Conservation (phyloP, 495 filamentous ascomycete genomes). For the Hypoxylon fragiforme region DNA sequence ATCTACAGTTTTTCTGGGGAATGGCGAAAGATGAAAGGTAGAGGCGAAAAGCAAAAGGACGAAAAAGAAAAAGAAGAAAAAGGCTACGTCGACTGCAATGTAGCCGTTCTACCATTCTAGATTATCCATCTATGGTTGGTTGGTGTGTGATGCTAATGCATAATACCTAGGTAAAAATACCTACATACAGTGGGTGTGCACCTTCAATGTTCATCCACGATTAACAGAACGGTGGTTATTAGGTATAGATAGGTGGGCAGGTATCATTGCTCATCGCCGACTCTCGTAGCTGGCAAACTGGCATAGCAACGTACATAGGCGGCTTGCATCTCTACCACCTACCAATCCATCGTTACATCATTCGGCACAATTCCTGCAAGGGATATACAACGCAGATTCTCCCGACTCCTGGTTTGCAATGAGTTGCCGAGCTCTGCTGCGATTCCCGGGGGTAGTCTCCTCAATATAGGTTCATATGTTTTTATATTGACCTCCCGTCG, state of each 20-base stretch:
- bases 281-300: constrained; percentile 17
- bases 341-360: constrained; percentile 33
- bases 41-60: constrained; percentile 12
- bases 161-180: too few species aligned
- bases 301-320: constrained; percentile 8
- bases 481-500: constrained; percentile 29
- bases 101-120: constrained; percentile 20
- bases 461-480: constrained; percentile 32
- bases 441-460: constrained; percentile 18
- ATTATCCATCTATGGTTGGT: constrained; percentile 1
- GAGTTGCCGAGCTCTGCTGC: constrained; percentile 22
- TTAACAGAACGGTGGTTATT: too few species aligned
- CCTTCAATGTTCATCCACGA: constrained; percentile 15
- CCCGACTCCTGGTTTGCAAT: constrained; percentile 14
- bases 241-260: constrained; percentile 1
- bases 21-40: background rate
- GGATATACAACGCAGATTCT: constrained; percentile 25
- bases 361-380: constrained; percentile 26
- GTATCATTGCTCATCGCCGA: constrained; percentile 11
- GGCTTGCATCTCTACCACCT: constrained; percentile 21
- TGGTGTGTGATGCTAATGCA: too few species aligned
- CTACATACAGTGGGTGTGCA: too few species aligned
- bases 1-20: constrained; percentile 19
- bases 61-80: too few species aligned
- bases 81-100: constrained; percentile 13